Percentiles rank a stretch among this genome's conserved stretches.
phyloP scores from a whole-genome alignment of 345 rosid species.

The Populus euphratica region DNA sequence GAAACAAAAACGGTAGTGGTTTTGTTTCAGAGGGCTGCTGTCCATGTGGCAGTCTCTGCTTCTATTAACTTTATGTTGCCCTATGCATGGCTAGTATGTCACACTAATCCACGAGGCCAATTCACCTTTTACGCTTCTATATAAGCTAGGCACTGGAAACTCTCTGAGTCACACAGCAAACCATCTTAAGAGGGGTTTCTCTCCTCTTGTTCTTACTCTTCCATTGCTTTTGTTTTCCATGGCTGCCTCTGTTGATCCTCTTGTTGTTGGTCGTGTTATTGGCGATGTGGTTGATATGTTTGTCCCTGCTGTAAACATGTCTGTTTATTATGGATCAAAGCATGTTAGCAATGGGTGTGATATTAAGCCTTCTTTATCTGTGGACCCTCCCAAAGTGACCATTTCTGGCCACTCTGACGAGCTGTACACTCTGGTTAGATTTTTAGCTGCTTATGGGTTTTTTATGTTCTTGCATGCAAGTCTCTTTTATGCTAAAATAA shows the following conservation, averaged over 20 bases:
- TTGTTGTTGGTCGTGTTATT: conserved; percentile 76
- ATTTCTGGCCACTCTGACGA: conserved; percentile 57
- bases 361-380: conserved; percentile 70
- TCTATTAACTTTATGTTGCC: conserved; percentile 39
- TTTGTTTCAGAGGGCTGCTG: not conserved
- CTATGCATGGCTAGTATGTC: conserved; percentile 62
- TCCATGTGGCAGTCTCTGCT: conserved; percentile 44
- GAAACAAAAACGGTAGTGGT: conserved; percentile 17
- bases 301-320: conserved; percentile 56
- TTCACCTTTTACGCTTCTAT: conserved; percentile 10
- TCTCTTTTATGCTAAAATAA: too few relatives aligned
- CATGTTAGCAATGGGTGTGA: conserved; percentile 82
- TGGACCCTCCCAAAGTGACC: conserved; percentile 53
- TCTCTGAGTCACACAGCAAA: not conserved
- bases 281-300: conserved; percentile 90
- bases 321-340: conserved; percentile 60
- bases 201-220: not conserved
- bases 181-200: not conserved
- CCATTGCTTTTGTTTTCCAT: conserved; percentile 19
- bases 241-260: conserved; percentile 77
- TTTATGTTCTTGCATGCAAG: not conserved
- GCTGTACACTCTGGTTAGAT: conserved; percentile 62
- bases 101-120: conserved; percentile 36
- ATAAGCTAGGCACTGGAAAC: conserved; percentile 20
- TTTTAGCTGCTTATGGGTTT: not conserved